A percentile compares a stretch with the other conserved stretches of the same genome.
Conservation (phyloP, 2,329 filamentous ascomycete genomes). For the Fusarium sp. region DNA sequence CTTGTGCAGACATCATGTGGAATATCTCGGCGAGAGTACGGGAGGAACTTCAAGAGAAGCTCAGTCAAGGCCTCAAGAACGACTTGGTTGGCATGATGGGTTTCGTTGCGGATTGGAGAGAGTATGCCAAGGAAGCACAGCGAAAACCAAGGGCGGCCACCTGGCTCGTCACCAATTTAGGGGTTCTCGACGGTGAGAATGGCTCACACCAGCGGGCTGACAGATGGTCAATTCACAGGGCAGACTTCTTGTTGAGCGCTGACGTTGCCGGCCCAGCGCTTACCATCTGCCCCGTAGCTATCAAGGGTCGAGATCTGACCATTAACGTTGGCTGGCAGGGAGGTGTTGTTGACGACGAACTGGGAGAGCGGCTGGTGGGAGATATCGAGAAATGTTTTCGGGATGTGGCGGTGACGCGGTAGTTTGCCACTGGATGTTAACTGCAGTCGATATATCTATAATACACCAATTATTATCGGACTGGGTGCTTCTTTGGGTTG, state of each 20-base stretch:
- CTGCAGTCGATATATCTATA: background rate
- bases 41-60: slow-evolving; percentile 24
- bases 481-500: background rate
- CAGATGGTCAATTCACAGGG: slow-evolving; percentile 35
- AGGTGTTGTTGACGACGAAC: slow-evolving; percentile 14
- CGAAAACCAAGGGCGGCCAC: slow-evolving; percentile 28
- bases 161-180: slow-evolving; percentile 44
- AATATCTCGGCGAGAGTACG: slow-evolving; percentile 21
- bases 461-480: background rate
- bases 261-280: slow-evolving; percentile 3
- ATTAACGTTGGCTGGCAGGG: slow-evolving; percentile 39
- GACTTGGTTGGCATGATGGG: slow-evolving; percentile 38
- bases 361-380: slow-evolving; percentile 13
- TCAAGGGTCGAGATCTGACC: slow-evolving; percentile 30
- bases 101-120: slow-evolving; percentile 38
- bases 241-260: slow-evolving; percentile 32
- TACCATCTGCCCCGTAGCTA: background rate
- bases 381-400: slow-evolving; percentile 18
- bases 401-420: background rate
- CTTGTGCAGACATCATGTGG: slow-evolving; percentile 40
- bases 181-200: slow-evolving; percentile 40
- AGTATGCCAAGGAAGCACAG: slow-evolving; percentile 12
- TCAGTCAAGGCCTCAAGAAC: slow-evolving; percentile 37
- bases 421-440: background rate
- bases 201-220: background rate